These are phyloP conservation scores for Teratosphaeriaceae sp. DNA, from an alignment of 2,329 filamentous ascomycete species.

Conservation along the genomic window DNA sequence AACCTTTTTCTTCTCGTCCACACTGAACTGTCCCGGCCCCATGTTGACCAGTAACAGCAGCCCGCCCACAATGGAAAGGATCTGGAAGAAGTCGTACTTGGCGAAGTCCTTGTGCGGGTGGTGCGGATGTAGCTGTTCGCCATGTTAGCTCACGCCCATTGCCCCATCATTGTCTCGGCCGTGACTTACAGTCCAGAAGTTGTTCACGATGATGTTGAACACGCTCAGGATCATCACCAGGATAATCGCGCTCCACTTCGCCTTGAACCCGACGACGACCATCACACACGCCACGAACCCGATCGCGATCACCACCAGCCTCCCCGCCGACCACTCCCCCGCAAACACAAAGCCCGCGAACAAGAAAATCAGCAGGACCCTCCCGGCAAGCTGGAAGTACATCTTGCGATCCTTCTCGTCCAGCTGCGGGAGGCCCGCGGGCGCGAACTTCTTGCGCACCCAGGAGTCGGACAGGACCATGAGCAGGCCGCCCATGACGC, in stretches of 20 bases:
- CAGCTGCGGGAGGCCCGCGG: constrained; percentile 84
- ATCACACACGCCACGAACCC: constrained; percentile 92
- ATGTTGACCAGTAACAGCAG: constrained; percentile 97
- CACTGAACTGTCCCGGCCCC: constrained; percentile 93
- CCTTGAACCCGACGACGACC: constrained; percentile 99
- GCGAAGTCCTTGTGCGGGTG: constrained; percentile 99
- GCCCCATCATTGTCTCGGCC: too few species aligned
- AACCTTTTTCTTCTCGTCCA: constrained; percentile 99
- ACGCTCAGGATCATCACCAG: constrained; percentile 91
- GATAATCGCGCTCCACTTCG: constrained; percentile 95
- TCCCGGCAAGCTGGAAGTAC: constrained; percentile 98
- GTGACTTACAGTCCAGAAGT: constrained; percentile 93
- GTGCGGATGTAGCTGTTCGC: constrained; percentile 75
- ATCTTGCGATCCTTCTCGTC: constrained; percentile 99
- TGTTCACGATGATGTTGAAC: constrained; percentile 97
- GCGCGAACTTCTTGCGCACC: constrained; percentile 96
- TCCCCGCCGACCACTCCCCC: constrained; percentile 85
- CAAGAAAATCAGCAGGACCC: constrained; percentile 93
- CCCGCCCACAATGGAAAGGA: constrained; percentile 94
- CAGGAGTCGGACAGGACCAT: constrained; percentile 98
- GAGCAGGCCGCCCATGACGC: constrained; percentile 90
- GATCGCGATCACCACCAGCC: constrained; percentile 74
- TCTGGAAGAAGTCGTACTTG: constrained; percentile 99
- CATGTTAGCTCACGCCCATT: too few species aligned
- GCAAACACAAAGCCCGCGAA: constrained; percentile 96